Evolutionary conservation across 176 grass and related monocot genomes (phyloP), one percentile per base, ranked within the genome.

Genomic region (Aechmea fasciata): DNA sequence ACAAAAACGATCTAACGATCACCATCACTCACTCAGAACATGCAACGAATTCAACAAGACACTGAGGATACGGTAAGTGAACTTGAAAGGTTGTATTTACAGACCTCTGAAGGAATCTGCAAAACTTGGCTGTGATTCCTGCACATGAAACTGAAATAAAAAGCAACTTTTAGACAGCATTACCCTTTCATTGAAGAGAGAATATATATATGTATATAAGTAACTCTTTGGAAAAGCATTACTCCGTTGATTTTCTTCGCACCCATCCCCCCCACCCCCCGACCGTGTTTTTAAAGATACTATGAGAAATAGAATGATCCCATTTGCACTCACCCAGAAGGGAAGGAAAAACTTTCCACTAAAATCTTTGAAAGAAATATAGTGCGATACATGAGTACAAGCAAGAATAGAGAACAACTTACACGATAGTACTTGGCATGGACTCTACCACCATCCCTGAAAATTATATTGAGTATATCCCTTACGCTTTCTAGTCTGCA

Each of bases 361-460:
- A 73, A 77, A 65, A 11, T 72, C 33, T 65, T 47, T 77, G 20
- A 22, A 29, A 82, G 53, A 11, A 70, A 48, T 48, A 18, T 57
- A 82, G 50, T 11, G 52, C 13, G 57, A 62, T 17, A 25, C 52
- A 73, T 49, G 9, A 48, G 26, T 41, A 52, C 3, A 52, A 26
- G n/a, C 33, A 52, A 2, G 62, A 24, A n/a, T 52, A 57, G 53
- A 64, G 57, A 80, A 15, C 75, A 68, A 90, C 86, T 90, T 90
- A 92, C 93, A 68, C 86, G 77, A 80, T 92, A 97, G 79, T 87
- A 92, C 72, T 83, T 92, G 14, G 93, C 82, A 85, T 97, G 93
- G 72, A 69, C 75, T 85, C 90, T 90, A 70, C 89, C 73, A 77
- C 93, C 93, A 49, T 83, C 89, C 72, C 82, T 89, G 78, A 97